Evolutionary conservation across 176 grass and related monocot species (phyloP).

Genomic region (Hordeum vulgare): MorexV3_pseudomolecules_assembly NC_058519.1:490352617-490353116

Average conservation of each 20-base stretch:
- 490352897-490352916: neutral
- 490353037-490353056: neutral
- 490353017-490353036: neutral
- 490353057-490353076: neutral
- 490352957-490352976: neutral
- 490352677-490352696: neutral
- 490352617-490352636: neutral
- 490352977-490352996: neutral
- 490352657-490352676: neutral
- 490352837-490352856: neutral
- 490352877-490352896: slow-evolving; percentile 11
- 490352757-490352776: neutral
- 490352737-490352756: neutral
- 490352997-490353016: neutral
- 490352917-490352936: slow-evolving; percentile 19
- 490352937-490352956: neutral
- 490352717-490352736: neutral
- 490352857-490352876: neutral
- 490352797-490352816: neutral
- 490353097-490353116: neutral
- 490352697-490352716: neutral
- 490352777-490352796: neutral
- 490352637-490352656: neutral
- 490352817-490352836: neutral
- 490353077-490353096: neutral